Percentiles rank a stretch among this genome's conserved stretches.
phyloP scores from a whole-genome alignment of 768 basidiomycete species.

The Leucocoprinus leucothites region DNA sequence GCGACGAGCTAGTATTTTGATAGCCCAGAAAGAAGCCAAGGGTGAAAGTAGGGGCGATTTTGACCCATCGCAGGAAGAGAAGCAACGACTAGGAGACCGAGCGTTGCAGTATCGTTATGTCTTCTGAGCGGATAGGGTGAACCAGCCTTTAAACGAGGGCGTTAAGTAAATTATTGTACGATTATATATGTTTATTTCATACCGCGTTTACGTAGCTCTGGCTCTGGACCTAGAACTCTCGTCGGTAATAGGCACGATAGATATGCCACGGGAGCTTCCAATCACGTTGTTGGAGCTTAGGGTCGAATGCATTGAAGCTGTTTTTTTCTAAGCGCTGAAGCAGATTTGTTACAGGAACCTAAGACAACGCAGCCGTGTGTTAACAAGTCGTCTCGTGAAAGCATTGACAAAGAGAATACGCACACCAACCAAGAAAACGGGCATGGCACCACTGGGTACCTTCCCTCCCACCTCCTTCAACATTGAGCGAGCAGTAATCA shows the following conservation, averaged over 20 bases:
- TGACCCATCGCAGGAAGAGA: slow-evolving; percentile 20
- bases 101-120: slow-evolving; percentile 39
- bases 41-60: background rate
- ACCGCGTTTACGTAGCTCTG: too few relatives aligned
- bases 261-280: slow-evolving; percentile 80
- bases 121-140: slow-evolving; percentile 18
- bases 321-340: slow-evolving; percentile 63
- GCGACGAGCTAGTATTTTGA: slow-evolving; percentile 32
- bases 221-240: slow-evolving; percentile 29
- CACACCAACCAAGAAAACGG: slow-evolving; percentile 72
- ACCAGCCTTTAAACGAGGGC: too few relatives aligned
- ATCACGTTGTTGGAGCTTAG: slow-evolving; percentile 59
- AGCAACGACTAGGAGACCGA: slow-evolving; percentile 34
- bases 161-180: too few relatives aligned
- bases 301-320: slow-evolving; percentile 71
- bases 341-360: slow-evolving; percentile 70
- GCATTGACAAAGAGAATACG: slow-evolving; percentile 30
- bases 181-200: too few relatives aligned
- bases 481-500: slow-evolving; percentile 71
- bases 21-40: slow-evolving; percentile 20
- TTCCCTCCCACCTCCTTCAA: slow-evolving; percentile 48
- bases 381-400: slow-evolving; percentile 17
- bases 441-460: slow-evolving; percentile 59
- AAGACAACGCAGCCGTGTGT: background rate
- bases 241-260: slow-evolving; percentile 40